A percentile compares a stretch with the other conserved stretches of the same genome.
Conservation (phyloP, 495 filamentous ascomycete species). For the Aspergillus saccharolyticus region DNA sequence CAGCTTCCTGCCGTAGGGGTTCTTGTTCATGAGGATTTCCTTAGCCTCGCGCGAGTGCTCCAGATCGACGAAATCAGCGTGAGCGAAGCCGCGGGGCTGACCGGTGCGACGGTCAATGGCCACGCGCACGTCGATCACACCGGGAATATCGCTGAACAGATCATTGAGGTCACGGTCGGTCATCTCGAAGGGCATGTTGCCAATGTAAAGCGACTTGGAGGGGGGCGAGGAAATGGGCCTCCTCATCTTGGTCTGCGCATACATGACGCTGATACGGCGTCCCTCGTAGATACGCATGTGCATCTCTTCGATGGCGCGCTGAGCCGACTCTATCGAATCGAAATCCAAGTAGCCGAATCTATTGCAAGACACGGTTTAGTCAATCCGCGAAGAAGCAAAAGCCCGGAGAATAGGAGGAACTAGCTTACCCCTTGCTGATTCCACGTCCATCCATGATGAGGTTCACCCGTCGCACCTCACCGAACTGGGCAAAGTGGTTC, state of each 20-base stretch:
- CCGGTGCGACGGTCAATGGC: slow-evolving; percentile 87
- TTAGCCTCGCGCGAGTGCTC: slow-evolving; percentile 54
- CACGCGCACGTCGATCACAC: slow-evolving; percentile 77
- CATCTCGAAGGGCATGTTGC: slow-evolving; percentile 86
- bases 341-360: slow-evolving; percentile 82
- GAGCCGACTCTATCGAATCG: slow-evolving; percentile 48
- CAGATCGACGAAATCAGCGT: slow-evolving; percentile 75
- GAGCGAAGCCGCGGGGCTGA: slow-evolving; percentile 81
- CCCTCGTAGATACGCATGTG: slow-evolving; percentile 74
- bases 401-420: too few relatives aligned
- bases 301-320: slow-evolving; percentile 57
- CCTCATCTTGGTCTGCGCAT: slow-evolving; percentile 34
- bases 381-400: too few relatives aligned
- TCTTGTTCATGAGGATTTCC: slow-evolving; percentile 50
- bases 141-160: slow-evolving; percentile 66
- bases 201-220: slow-evolving; percentile 72
- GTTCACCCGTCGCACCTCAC: slow-evolving; percentile 47
- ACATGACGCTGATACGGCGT: slow-evolving; percentile 62
- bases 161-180: slow-evolving; percentile 81
- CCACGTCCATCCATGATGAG: slow-evolving; percentile 68
- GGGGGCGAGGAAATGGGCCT: slow-evolving; percentile 28
- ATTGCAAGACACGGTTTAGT: neutral
- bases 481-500: slow-evolving; percentile 62
- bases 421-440: slow-evolving; percentile 79
- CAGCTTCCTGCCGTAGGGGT: slow-evolving; percentile 62